Evolutionary conservation across 169 alveolate genomes (phyloP).

Genomic region (Blepharisma undulans): DNA sequence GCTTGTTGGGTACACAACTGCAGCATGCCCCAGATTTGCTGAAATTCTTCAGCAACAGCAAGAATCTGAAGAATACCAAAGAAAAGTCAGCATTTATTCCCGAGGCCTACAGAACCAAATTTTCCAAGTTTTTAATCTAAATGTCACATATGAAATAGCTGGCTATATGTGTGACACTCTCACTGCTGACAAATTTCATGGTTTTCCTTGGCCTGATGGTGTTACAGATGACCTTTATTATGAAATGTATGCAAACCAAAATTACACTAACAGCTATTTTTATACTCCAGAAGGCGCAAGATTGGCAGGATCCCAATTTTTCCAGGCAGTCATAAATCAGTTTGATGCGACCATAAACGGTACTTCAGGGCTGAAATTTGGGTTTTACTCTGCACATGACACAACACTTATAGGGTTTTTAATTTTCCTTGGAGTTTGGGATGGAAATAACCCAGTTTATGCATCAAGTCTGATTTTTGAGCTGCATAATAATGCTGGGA

Average conservation of each 20-base stretch:
- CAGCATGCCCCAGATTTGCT: not conserved
- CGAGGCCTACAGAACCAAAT: not conserved
- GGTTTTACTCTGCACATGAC: conserved; percentile 2
- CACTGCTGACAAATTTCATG: conserved; percentile 8
- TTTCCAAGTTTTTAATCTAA: not conserved
- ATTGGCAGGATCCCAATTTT: not conserved
- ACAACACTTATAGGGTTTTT: not conserved
- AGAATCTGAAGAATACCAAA: not conserved
- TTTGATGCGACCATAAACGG: not conserved
- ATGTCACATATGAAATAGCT: not conserved
- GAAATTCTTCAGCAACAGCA: not conserved
- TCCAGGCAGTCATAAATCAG: not conserved
- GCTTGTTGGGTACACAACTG: not conserved
- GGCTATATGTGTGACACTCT: not conserved
- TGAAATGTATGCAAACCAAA: not conserved
- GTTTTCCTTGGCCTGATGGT: not conserved
- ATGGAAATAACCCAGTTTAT: not conserved
- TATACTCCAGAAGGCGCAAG: not conserved
- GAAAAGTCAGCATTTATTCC: not conserved
- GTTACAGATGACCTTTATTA: not conserved
- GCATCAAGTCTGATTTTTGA: conserved; percentile 26
- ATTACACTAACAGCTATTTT: conserved; percentile 19
- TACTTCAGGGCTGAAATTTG: not conserved
- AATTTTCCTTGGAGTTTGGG: not conserved
- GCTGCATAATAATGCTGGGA: not conserved